These are phyloP conservation scores for Yamadazyma tumulicola DNA, from an alignment of 805 yeast genomes.

Conservation along the genomic window DNA sequence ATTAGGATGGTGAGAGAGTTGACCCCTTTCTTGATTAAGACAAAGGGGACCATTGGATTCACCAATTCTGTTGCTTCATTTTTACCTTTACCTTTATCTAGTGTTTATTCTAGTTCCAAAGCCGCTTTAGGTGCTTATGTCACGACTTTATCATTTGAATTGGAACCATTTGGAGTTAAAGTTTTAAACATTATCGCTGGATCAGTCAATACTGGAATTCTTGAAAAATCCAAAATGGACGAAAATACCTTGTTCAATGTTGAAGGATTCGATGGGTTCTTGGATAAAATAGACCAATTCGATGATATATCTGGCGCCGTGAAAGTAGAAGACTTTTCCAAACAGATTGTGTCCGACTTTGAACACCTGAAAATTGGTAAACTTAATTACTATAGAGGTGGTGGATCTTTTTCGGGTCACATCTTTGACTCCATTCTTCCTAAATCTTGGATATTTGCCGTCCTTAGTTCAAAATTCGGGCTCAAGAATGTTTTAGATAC, in stretches of 20 bases:
- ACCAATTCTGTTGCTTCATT: constrained; percentile 29
- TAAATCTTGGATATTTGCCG: no score
- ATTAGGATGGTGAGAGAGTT: constrained; percentile 30
- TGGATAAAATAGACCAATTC: background rate
- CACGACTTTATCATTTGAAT: constrained; percentile 12
- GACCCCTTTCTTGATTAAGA: constrained; percentile 23
- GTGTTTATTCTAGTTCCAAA: constrained; percentile 32
- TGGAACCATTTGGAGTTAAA: constrained; percentile 14
- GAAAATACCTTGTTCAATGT: constrained; percentile 4
- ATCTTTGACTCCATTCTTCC: no score
- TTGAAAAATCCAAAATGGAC: constrained; percentile 15
- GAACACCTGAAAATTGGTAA: constrained; percentile 5
- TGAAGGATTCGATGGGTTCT: constrained; percentile 3
- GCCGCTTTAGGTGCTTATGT: constrained; percentile 13
- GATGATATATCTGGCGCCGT: background rate
- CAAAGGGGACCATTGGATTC: constrained; percentile 35
- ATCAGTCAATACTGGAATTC: constrained; percentile 10
- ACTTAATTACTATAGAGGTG: constrained; percentile 7
- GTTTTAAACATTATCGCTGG: constrained; percentile 13
- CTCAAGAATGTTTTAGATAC: no score
- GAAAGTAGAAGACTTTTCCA: constrained; percentile 6
- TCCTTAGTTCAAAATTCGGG: no score
- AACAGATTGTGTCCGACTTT: constrained; percentile 7
- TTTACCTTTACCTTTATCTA: constrained; percentile 26
- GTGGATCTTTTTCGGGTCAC: no score